Evolutionary conservation across 768 basidiomycete genomes (phyloP), one percentile per base, ranked within the genome.

Genomic region (Auricularia sp.): DNA sequence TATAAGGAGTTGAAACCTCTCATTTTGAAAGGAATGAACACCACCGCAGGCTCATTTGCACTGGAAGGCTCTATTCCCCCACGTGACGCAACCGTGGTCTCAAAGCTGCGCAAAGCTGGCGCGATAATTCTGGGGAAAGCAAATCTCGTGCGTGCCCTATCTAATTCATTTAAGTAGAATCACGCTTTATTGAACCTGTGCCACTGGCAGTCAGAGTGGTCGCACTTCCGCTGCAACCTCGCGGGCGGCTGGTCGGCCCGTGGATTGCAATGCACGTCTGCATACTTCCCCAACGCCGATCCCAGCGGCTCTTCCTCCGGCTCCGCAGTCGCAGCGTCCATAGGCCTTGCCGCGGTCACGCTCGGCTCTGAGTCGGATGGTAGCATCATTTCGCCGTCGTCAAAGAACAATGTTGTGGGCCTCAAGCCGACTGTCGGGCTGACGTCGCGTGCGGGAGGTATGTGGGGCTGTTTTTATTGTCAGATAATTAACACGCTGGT

Each of bases 171-270:
- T 29, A 29, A 29, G 29, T 29, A 29, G 29, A 29, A 29, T 29
- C 29, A 29, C 29, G 29, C 29, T 29, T 29, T 29, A 29, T 29
- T 29, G 29, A 29, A 29, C 29, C 29, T 29, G 29, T 29, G 29
- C 29, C 29, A 29, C 29, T 29, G 29, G 8, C 18, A 59, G 56
- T 83, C 82, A 0, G 83, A 84, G 70, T 83, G 76, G 67, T 80
- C 84, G 3, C 76, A 81, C 67, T 82, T 78, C 64, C 72, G 84
- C 43, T 83, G 72, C 43, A 71, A 75, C 34, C 51, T 80, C n/a
- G 73, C 82, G 0, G 78, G 77, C 1, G 84, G 84, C 11, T 86
- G 83, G 82, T 84, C 83, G n/a, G 83, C 81, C 11, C 76, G 83
- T 7, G 76, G 77, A 34, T 82, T 83, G 2, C 84, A 84, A 71